Base-by-base conservation (phyloP, 768 basidiomycete genomes). In the Amanita muscaria region DNA sequence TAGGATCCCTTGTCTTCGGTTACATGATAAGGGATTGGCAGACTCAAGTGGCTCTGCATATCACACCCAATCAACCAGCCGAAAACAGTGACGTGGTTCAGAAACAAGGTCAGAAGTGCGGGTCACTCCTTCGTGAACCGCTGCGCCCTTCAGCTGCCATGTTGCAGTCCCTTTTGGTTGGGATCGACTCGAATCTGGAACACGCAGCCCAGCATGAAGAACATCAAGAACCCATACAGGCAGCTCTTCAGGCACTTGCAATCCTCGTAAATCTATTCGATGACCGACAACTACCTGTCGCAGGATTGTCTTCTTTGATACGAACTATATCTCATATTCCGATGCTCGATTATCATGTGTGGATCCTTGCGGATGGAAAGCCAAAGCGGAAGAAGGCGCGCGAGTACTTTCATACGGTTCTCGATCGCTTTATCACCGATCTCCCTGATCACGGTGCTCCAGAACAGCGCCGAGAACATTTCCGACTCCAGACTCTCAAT, bases 1-100 rank as follows among this genome's bases (percentile, higher is more conserved):
- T 84, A n/a, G 86, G 76, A 0, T 80, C 82, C 1, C 61, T 88
- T 21, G 62, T 88, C 4, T 84, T 88, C 45, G 81, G 72, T 1
- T 60, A 77, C 32, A 55, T 85, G 15, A 61, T 85, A 33, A 76
- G 80, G 50, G 80, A 86, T 23, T 82, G 72, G 66, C 74, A 83
- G 54, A 46, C 60, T 9, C 63, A 64, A 19, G 60, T 57, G 43
- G 32, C 33, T 21, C 45, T 46, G n/a, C 41, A n/a, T 8, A n/a
- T 37, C 9, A 24, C 9, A 35, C 33, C 25, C 41, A 33, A 33
- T 25, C 51, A 43, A 8, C 44, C 30, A 14, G 40, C 42, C 23
- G 23, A 22, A n/a, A 25, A 21, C n/a, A 24, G 46, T 18, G 51
- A 51, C 16, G 19, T 38, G 2, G 33, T 23, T 7, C 14, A n/a